These are phyloP conservation scores for Hypomontagnella monticulosa DNA, from an alignment of 495 filamentous ascomycete genomes.

Conservation along the genomic window DNA sequence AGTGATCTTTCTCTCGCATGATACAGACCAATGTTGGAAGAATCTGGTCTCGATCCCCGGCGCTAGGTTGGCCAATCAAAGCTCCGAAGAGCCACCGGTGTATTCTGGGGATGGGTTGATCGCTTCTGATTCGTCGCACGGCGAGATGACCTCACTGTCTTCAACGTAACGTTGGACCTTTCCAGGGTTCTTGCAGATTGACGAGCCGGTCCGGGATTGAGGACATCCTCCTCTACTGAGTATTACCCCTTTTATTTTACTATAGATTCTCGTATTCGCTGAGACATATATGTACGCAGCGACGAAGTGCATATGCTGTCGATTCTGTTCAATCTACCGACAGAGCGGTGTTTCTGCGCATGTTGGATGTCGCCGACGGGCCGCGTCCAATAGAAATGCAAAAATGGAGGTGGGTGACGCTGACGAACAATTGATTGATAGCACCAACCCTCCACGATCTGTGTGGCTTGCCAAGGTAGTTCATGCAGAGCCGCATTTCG, in stretches of 20 bases:
- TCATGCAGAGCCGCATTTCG: conserved; percentile 19
- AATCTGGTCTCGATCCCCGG: conserved; percentile 15
- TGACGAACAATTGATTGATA: too few relatives aligned
- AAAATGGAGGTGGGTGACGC: too few relatives aligned
- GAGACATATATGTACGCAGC: neutral
- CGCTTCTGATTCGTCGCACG: conserved; percentile 20
- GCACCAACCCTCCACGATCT: too few relatives aligned
- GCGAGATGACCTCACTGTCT: conserved; percentile 25
- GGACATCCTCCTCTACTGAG: conserved; percentile 4
- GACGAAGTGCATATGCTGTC: too few relatives aligned
- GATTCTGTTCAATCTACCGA: too few relatives aligned
- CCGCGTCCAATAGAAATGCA: too few relatives aligned
- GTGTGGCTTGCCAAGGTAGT: neutral
- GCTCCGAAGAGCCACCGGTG: neutral
- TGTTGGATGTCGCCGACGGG: neutral
- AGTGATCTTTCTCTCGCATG: neutral
- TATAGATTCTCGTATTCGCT: conserved; percentile 10
- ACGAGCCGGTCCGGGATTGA: conserved; percentile 7
- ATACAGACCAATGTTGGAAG: neutral
- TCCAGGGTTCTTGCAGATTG: conserved; percentile 14
- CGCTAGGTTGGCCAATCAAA: conserved; percentile 36
- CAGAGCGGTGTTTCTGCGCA: too few relatives aligned
- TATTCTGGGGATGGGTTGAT: conserved; percentile 25
- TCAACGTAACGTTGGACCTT: conserved; percentile 29
- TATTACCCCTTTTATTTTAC: conserved; percentile 4